Base-by-base conservation (phyloP, 768 basidiomycete genomes). In the Auricularia heimuer region DNA sequence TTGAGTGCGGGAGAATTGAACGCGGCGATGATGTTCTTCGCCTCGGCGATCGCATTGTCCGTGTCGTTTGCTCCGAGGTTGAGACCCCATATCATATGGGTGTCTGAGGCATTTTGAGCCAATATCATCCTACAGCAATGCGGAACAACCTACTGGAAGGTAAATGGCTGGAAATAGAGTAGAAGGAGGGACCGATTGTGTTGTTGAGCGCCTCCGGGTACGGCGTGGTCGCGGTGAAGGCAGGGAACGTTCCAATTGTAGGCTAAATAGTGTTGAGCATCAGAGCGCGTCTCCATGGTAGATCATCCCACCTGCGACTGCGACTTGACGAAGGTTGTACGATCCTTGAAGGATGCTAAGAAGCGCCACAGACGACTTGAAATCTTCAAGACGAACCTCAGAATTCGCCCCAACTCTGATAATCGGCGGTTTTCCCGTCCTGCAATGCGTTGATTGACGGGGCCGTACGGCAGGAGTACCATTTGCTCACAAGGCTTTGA, bases 71-170 rank as follows among this genome's bases (percentile, higher is more conserved):
- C 71, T 4, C 85, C 85, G n/a, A 88, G 74, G 72, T 89, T 88
- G 60, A 88, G 75, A 14, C 86, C 87, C 85, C 85, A 89, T 14
- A 77, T 83, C 67, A 89, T 83, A 62, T 79, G 81, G 10, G 85
- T 86, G 33, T 81, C 85, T 44, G 18, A 42, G 47, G 67, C 8
- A 29, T 14, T 21, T 29, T 24, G 18, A 4, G 12, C 14, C 12
- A 33, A 6, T 60, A 16, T 45, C 44, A 45, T 10, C 18, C 10
- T 18, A 18, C 44, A 11, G 44, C 11, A 45, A 45, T 45, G 29
- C 29, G 29, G 44, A 45, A 10, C 10, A 1, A 18, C 4, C 18
- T 18, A 60, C 56, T 29, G 12, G 29, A 14, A 29, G 56, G 56
- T 7, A 60, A 29, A 7, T 34, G 29, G 2, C 33, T 29, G 11